Conservation (phyloP, 306 rosid species). For the Quillaja saponaria region DNA sequence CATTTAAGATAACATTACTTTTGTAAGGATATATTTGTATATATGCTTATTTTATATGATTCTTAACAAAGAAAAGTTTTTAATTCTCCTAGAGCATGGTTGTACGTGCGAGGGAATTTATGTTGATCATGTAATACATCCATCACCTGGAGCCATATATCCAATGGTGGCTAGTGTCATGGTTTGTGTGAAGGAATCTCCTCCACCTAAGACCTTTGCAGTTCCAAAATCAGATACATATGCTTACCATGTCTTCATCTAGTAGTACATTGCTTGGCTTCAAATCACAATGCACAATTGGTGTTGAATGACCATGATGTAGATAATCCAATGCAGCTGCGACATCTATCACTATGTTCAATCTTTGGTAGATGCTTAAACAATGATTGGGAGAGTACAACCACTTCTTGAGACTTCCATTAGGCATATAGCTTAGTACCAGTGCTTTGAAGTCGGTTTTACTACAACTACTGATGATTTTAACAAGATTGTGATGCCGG, state of each 20-base stretch:
- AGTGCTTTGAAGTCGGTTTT: background rate
- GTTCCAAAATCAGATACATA: background rate
- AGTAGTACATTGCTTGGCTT: background rate
- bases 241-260: background rate
- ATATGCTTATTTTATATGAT: too few relatives aligned
- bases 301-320: background rate
- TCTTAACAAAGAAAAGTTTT: too few relatives aligned
- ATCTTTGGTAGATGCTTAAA: background rate
- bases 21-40: too few relatives aligned
- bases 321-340: background rate
- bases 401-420: background rate
- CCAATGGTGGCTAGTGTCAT: background rate
- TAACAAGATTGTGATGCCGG: background rate
- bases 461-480: background rate
- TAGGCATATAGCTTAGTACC: background rate
- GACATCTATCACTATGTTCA: background rate
- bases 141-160: background rate
- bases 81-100: too few relatives aligned
- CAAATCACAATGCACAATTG: background rate
- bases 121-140: too few relatives aligned
- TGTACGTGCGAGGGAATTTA: too few relatives aligned
- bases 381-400: background rate
- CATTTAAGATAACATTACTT: background rate
- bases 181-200: background rate
- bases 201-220: background rate